Conservation (phyloP, 176 grass and related monocot species). For the Oryza nivara region DNA sequence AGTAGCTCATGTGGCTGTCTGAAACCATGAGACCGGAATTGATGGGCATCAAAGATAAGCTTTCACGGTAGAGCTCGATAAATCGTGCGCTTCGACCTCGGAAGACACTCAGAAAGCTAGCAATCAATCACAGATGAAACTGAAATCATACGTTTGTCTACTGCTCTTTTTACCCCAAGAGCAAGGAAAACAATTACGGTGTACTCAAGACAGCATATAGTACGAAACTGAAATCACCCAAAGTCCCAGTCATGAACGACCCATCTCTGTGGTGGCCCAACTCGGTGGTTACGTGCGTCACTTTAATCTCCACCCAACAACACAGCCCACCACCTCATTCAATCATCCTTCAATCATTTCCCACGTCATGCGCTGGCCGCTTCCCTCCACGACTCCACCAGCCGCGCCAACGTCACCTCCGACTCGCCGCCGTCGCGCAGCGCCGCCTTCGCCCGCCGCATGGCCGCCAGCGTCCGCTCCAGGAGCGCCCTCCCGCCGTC, state of each 20-base stretch:
- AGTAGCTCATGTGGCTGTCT: no score
- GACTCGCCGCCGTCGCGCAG: constrained; percentile 56
- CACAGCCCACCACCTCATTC: not conserved
- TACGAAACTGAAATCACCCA: not conserved
- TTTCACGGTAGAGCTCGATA: no score
- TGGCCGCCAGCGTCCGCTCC: constrained; percentile 41
- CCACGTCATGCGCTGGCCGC: not conserved
- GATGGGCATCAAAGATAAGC: no score
- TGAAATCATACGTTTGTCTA: no score
- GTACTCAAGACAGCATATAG: not conserved
- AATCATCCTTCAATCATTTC: not conserved
- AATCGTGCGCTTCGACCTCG: no score
- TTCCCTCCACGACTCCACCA: constrained; percentile 42
- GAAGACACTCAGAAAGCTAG: no score
- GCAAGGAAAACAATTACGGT: no score
- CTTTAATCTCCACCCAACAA: not conserved
- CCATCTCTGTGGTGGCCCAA: not conserved
- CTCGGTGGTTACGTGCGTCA: no score
- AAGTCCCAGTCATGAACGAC: not conserved
- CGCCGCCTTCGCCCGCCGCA: constrained; percentile 39
- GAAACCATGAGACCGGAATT: no score
- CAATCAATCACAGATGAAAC: no score
- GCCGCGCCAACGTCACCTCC: constrained; percentile 26
- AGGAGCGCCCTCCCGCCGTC: constrained; percentile 30
- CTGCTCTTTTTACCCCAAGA: no score